Base-by-base conservation (phyloP, 1,284 basidiomycete genomes). In the Puccinia triticina region DNA sequence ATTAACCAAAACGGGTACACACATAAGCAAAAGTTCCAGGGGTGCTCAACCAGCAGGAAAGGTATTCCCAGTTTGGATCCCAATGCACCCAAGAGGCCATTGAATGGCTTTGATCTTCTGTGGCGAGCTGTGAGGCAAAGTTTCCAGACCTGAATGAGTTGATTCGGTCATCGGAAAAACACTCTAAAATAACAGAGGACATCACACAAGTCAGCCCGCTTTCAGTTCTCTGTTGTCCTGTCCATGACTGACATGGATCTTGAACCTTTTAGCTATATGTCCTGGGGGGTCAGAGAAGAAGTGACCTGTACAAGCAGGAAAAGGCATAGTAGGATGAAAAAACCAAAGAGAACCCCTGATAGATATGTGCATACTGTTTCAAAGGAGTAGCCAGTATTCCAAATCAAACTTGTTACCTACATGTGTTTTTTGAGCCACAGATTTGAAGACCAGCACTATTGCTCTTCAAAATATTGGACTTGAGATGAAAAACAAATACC, bases 101-200 rank as follows among this genome's bases (percentile, higher is more conserved):
- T 81, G 69, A 81, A 81, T 74, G 78, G 78, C 2, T 81, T 81
- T 81, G 71, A 67, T 81, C 18, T 81, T 81, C 18, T 81, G 78
- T 53, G 67, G 69, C 3, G 78, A 81, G 32, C 3, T 74, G 46
- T 55, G 78, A 61, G 26, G 50, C 69, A 8, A 72, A 81, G 59
- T 73, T 61, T 64, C 55, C 69, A 14, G 78, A 74, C 12, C 59
- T 64, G 34, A n/a, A n/a, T 50, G 69, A 73, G 55, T 71, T 50
- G 40, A 43, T 73, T 11, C 18, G 32, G 23, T 43, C 69, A 8
- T 29, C 67, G 34, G 57, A 67, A 64, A 74, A 78, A 50, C 48
- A 78, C n/a, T 46, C 23, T 1, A 78, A 67, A 34, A 79, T 79
- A 67, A 2, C 32, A 18, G 77, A 79, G 2, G 77, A 79, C 26